Base-by-base conservation (phyloP, 2,329 filamentous ascomycete genomes). In the Trichophaea hybrida region DNA sequence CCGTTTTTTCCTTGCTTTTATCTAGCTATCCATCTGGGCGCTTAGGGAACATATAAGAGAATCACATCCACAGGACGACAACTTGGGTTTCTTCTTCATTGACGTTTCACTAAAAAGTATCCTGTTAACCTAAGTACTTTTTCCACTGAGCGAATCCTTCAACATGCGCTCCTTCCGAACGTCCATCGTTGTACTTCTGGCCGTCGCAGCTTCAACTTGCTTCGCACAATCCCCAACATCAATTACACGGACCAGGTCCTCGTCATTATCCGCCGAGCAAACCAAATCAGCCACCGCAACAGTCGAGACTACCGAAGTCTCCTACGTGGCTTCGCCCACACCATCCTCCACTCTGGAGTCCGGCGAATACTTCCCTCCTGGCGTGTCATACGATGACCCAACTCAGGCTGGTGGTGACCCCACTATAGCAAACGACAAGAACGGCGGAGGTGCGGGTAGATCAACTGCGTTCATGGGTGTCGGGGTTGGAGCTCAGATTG, bases 381-480 rank as follows among this genome's bases (percentile, higher is more conserved):
- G 63, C 24, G 40, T 59, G 35, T 59, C 59, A 1, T 61, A 61
- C 33, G 50, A 64, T 37, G 40, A 44, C 31, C 34, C 44, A 33
- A 10, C 54, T 12, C 52, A 37, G 31, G 33, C 53, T 51, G 40
- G 33, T 8, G 17, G 50, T 40, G 56, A 46, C 17, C 58, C 44
- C 13, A 35, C 54, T 5, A 40, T 43, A 10, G 31, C 13, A 5
- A 24, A 17, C 31, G 48, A 51, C 31, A 10, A 17, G 10, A 54
- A 48, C 52, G 63, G 55, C 2, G 63, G 63, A 5, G 61, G 59
- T 31, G 56, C 52, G n/a, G 63, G 63, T 8, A 52, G 15, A 12
- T 64, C 63, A n/a, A 58, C 59, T 24, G 62, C 63, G 17, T 64
- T 64, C 49, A 61, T 64, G 59, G 60, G 60, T 46, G 60, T 59